Evolutionary conservation across 1,139 yeast species (phyloP), one percentile per base, ranked within the genome.

Genomic region (Magnusiomyces tetraspermus): DNA sequence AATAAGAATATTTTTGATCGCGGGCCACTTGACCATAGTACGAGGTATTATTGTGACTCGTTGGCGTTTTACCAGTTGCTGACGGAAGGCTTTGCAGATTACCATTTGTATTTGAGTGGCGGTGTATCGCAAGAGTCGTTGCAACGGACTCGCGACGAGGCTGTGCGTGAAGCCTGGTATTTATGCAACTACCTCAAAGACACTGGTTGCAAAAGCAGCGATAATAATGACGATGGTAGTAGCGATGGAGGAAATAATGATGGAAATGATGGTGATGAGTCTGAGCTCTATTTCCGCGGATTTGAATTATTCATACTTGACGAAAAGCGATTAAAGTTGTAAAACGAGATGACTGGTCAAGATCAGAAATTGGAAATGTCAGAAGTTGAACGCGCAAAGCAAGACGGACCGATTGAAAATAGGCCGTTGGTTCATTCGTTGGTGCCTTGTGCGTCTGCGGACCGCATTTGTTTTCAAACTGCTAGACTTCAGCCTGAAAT

Each of bases 61-160:
- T 76, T 83, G 1, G 80, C 79, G 66, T 83, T 82, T 63, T 76
- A 79, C 51, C 88, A 82, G 63, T 70, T 83, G 56, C 68, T 83
- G 50, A 72, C 82, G 46, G 89, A 82, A 64, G 89, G 89, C 0
- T 71, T 82, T 54, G 85, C 85, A 1, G 89, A 83, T 63, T 83
- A 79, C 63, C 63, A 81, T 60, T 66, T 79, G 57, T 74, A 71
- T 46, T 70, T 79, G 50, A 65, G 71, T 40, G 76, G 72, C 2
- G 80, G 76, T 60, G 69, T 60, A 8, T 60, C 60, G 33, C 53
- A 55, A 33, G 54, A 58, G 40, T 52, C 58, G 2, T 57, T 62
- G 4, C 58, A 62, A 42, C 59, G 59, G 44, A 61, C 66, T 21
- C 52, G 45, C 28, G 58, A 60, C 23, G 65, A 61, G 50, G 55